phyloP scores from a whole-genome alignment of 805 yeast species.

The Schizosaccharomyces octosporus region DNA sequence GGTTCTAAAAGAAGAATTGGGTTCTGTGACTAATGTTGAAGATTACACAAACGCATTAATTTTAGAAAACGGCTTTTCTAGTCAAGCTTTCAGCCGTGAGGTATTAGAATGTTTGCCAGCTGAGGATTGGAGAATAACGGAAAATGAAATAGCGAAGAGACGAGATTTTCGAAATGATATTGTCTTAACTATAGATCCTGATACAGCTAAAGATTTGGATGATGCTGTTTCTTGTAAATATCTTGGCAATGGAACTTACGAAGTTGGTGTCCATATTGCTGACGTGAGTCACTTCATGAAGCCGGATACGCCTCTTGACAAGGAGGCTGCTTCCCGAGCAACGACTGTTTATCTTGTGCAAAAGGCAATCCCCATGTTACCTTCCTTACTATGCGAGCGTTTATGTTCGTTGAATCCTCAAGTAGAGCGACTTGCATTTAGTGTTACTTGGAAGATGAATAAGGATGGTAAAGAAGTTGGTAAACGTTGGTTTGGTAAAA shows the following conservation, averaged over 20 bases:
- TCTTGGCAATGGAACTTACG: slow-evolving; percentile 36
- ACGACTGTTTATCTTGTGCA: slow-evolving; percentile 76
- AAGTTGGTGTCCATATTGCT: slow-evolving; percentile 63
- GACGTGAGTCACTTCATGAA: slow-evolving; percentile 54
- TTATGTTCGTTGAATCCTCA: slow-evolving; percentile 34
- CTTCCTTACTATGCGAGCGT: slow-evolving; percentile 33
- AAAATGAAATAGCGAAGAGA: slow-evolving; percentile 18
- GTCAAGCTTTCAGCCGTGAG: slow-evolving; percentile 20
- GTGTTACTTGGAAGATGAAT: slow-evolving; percentile 62
- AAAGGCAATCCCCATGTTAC: slow-evolving; percentile 39
- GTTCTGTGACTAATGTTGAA: slow-evolving; percentile 46
- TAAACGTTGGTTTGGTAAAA: slow-evolving; percentile 53
- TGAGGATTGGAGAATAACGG: slow-evolving; percentile 5
- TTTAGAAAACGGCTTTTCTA: slow-evolving; percentile 32
- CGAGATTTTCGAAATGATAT: slow-evolving; percentile 30
- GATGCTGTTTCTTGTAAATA: slow-evolving; percentile 59
- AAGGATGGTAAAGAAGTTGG: slow-evolving; percentile 44
- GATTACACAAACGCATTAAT: slow-evolving; percentile 74
- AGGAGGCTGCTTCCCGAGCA: slow-evolving; percentile 74
- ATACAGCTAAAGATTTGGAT: slow-evolving; percentile 31
- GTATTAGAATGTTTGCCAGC: slow-evolving; percentile 12
- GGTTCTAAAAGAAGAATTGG: slow-evolving; percentile 33
- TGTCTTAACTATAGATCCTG: slow-evolving; percentile 37
- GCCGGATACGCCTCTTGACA: slow-evolving; percentile 55
- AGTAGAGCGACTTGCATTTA: slow-evolving; percentile 38